phyloP scores from a whole-genome alignment of 768 basidiomycete genomes.

The Panaeolus cyanescens region DNA sequence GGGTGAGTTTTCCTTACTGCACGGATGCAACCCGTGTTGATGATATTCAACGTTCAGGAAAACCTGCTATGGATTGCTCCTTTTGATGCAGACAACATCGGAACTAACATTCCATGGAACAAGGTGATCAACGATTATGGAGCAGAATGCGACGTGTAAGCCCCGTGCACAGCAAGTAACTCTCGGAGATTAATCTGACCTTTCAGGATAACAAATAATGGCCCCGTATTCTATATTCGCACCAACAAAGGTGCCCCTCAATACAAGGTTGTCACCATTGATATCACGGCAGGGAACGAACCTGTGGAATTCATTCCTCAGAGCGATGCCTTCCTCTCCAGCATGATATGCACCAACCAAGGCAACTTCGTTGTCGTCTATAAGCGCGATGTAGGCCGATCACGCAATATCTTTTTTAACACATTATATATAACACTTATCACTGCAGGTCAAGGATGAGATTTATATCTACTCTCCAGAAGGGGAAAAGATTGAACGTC shows the following conservation, averaged over 20 bases:
- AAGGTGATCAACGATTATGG: conserved; percentile 73
- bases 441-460: conserved; percentile 70
- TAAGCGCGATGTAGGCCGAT: conserved; percentile 64
- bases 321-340: conserved; percentile 60
- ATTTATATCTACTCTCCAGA: conserved; percentile 66
- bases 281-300: conserved; percentile 51
- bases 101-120: conserved; percentile 68
- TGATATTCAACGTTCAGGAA: conserved; percentile 44
- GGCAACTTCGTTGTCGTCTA: conserved; percentile 64
- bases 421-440: not conserved
- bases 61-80: conserved; percentile 77
- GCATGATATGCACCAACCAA: conserved; percentile 45
- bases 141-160: conserved; percentile 66
- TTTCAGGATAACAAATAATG: conserved; percentile 65
- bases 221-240: conserved; percentile 57
- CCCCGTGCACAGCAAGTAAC: conserved; percentile 8
- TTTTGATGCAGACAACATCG: conserved; percentile 58
- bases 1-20: conserved; percentile 39
- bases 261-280: conserved; percentile 66
- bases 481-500: conserved; percentile 53
- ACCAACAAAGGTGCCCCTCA: conserved; percentile 70
- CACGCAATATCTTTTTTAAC: conserved; percentile 4
- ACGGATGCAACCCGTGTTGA: not conserved
- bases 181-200: conserved; percentile 7
- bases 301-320: conserved; percentile 70